Evolutionary conservation across 257 asterid species (phyloP), one percentile per base, ranked within the genome.

Genomic region (Lantana camara): DNA sequence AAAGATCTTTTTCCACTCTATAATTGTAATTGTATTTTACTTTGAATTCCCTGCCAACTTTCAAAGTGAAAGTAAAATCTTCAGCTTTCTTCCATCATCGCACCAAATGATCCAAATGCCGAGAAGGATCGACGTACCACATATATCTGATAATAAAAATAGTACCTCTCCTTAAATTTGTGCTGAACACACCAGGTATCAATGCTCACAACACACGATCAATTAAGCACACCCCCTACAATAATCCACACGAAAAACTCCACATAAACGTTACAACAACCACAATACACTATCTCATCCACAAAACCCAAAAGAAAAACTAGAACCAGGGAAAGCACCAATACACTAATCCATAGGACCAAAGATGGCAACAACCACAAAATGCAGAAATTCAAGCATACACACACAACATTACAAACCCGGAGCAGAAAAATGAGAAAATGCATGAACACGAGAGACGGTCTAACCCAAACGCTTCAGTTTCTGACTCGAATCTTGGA

Each of bases 401-500:
- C 45, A 52, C 4, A 30, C 15, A 4, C 47, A 8, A 46, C 71
- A 71, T 57, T 16, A 24, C 70, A 57, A 3, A 58, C 27, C 5
- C 41, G 14, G 9, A 24, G 2, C 16, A 41, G 4, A 41, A 41
- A 21, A 6, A 13, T n/a, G 40, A 9, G 10, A 15, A 57, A 57
- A 2, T 17, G 53, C 8, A 41, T 14, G 16, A 17, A 64, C 63
- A 49, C 24, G 22, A 37, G 64, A 56, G 23, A 50, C 23, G 50
- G 8, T 35, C 60, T 9, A 20, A 67, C 69, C 58, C 20, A 37
- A 35, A 30, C 60, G 44, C 51, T 59, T 29, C 34, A 63, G 27
- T 57, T 60, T 27, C 51, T 6, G 58, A 7, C 49, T 32, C 10
- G 51, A 1, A n/a, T 50, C 37, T 24, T 41, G 22, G 47, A 56